Conservation (phyloP, 2,329 filamentous ascomycete genomes). For the Parastagonospora nodorum region DNA sequence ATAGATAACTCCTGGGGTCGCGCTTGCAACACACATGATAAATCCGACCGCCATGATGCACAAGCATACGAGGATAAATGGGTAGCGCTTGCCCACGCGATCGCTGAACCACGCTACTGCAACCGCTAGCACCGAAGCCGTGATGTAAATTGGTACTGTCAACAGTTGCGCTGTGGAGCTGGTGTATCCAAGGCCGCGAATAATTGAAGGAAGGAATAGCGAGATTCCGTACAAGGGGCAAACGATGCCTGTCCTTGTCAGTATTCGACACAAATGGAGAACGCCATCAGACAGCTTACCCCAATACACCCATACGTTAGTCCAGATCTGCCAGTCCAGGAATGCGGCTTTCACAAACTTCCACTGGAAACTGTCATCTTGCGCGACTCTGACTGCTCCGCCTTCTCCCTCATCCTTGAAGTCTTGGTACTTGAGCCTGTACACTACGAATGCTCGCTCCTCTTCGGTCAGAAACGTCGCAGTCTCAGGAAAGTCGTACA, state of each 20-base stretch:
- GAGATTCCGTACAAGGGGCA: slow-evolving; percentile 47
- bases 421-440: slow-evolving; percentile 59
- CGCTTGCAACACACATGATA: slow-evolving; percentile 44
- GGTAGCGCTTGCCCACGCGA: slow-evolving; percentile 36
- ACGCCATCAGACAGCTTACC: slow-evolving; percentile 55
- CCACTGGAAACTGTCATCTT: slow-evolving; percentile 73
- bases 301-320: slow-evolving; percentile 66
- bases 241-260: slow-evolving; percentile 38
- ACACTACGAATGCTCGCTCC: slow-evolving; percentile 62
- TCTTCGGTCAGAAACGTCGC: slow-evolving; percentile 61
- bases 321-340: slow-evolving; percentile 55
- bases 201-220: slow-evolving; percentile 55
- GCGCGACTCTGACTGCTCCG: slow-evolving; percentile 69
- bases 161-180: slow-evolving; percentile 49
- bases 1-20: slow-evolving; percentile 42
- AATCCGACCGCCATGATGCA: slow-evolving; percentile 44
- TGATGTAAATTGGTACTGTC: slow-evolving; percentile 51
- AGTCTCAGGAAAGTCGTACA: slow-evolving; percentile 67
- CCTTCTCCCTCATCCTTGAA: slow-evolving; percentile 56
- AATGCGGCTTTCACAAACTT: slow-evolving; percentile 51
- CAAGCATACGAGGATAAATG: slow-evolving; percentile 41
- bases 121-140: slow-evolving; percentile 43
- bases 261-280: neutral
- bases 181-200: slow-evolving; percentile 47
- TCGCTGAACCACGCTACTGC: slow-evolving; percentile 39